These are phyloP conservation scores for Cucurbita moschata DNA, from an alignment of 306 rosid species.

Conservation along the genomic window DNA sequence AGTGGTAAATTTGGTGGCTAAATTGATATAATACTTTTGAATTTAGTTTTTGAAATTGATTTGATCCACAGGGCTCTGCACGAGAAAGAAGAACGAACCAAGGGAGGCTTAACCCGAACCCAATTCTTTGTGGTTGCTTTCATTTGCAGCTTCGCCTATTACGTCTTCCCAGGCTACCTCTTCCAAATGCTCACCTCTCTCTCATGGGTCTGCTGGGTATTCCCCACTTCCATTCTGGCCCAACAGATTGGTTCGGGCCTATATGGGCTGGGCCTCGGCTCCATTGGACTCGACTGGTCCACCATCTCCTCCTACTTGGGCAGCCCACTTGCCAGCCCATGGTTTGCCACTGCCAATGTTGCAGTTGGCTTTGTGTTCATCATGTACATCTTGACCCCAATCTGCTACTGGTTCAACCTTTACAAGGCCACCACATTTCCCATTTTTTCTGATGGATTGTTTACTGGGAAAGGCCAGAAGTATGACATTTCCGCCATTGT, in stretches of 20 bases:
- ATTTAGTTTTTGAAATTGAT: not conserved
- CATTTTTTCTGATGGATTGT: constrained; percentile 41
- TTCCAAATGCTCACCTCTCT: constrained; percentile 62
- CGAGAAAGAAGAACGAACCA: constrained; percentile 49
- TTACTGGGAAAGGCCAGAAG: constrained; percentile 30
- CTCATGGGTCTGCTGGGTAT: constrained; percentile 86
- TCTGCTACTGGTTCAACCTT: constrained; percentile 54
- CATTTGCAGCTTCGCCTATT: constrained; percentile 79
- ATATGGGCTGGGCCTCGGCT: constrained; percentile 52
- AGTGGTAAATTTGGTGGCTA: too few relatives aligned
- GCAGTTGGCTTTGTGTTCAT: constrained; percentile 57
- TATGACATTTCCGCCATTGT: constrained; percentile 56
- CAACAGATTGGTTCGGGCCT: constrained; percentile 87
- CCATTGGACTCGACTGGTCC: constrained; percentile 79
- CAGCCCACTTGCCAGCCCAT: constrained; percentile 93
- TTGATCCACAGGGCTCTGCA: constrained; percentile 51
- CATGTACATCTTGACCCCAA: constrained; percentile 60
- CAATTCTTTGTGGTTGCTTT: constrained; percentile 73
- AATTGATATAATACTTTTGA: too few relatives aligned
- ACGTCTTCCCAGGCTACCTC: constrained; percentile 67
- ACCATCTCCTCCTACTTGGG: constrained; percentile 75
- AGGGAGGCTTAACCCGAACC: constrained; percentile 49
- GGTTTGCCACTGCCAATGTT: constrained; percentile 91
- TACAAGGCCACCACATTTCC: constrained; percentile 64
- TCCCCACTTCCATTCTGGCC: constrained; percentile 46